Base-by-base conservation (phyloP, 371 early-diverging fungal genomes). In the Lichtheimia ramosa region DNA sequence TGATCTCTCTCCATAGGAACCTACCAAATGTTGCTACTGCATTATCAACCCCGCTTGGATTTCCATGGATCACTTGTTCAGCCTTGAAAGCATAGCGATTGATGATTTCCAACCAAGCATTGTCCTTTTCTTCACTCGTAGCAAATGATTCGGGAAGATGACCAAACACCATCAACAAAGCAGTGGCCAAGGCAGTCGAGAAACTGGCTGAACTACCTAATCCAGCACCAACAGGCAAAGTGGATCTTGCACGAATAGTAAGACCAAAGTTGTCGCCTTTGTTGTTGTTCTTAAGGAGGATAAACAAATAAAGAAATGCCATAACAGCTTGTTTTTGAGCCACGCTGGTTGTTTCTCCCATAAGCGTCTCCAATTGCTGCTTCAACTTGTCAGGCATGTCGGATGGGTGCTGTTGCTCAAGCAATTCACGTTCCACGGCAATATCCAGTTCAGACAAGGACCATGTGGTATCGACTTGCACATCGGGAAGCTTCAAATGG, bases 151-250 rank as follows among this genome's bases (percentile, higher is more conserved):
- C 63, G 8, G 68, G 66, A 2, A 70, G 72, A 23, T 72, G 63
- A 10, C 72, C 66, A 56, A 77, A 65, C 1, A 82, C 77, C 15
- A 86, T 66, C 55, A 96, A 75, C 27, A 98, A 63, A 3, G 89
- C 88, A 0, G 95, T 82, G 2, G 93, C 81, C n/a, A 96, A 59
- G 15, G 81, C 84, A 13, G 94, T 94, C 48, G 90, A 86, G 71
- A 86, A 96, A 10, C 97, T 86, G 1, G 99, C 99, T 5, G 97
- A 96, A 5, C 96, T 96, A 2, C 99, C 99, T 13, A 98, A 83
- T 0, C 99, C 99, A 15, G 96, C 89, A 18, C 97, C 95, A n/a
- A 97, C 91, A 2, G 98, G 98, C 5, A 98, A 62, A 34, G 74
- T 71, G 0, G 96, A 95, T 13, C 88, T 75, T 21, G 93, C 85